phyloP scores from a whole-genome alignment of 805 yeast genomes.

The Suhomyces emberorum region DNA sequence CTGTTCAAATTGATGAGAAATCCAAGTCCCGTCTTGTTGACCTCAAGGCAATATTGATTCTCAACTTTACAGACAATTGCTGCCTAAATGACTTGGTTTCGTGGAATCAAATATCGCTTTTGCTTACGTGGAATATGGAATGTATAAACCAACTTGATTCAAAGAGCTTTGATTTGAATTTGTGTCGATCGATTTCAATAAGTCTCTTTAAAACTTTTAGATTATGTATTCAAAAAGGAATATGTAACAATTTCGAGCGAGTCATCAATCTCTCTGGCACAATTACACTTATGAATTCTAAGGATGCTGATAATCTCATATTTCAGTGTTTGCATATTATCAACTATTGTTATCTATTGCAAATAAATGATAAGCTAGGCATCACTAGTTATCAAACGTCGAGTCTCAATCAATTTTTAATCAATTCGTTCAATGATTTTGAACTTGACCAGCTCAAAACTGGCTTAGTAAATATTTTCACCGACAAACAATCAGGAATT shows the following conservation, averaged over 20 bases:
- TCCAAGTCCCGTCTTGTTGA: conserved; percentile 8
- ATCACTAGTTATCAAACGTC: conserved; percentile 12
- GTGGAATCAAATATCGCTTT: conserved; percentile 25
- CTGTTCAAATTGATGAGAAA: conserved; percentile 1
- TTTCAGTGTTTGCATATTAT: conserved; percentile 25
- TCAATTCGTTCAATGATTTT: conserved; percentile 16
- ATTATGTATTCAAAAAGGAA: conserved; percentile 19
- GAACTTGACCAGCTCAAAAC: conserved; percentile 19
- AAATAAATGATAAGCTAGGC: conserved; percentile 5
- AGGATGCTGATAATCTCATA: too few relatives aligned
- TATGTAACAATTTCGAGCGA: conserved; percentile 18
- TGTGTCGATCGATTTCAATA: conserved; percentile 12
- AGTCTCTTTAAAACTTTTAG: conserved; percentile 23
- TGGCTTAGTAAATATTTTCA: conserved; percentile 1
- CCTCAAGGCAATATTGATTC: conserved; percentile 28
- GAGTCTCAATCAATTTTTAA: conserved; percentile 7
- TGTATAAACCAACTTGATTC: too few relatives aligned
- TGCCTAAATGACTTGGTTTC: conserved; percentile 20
- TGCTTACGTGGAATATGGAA: conserved; percentile 25
- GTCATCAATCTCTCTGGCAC: conserved; percentile 15
- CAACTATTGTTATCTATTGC: conserved; percentile 14
- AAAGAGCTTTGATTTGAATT: too few relatives aligned
- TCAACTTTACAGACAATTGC: conserved; percentile 29
- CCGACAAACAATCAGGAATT: conserved; percentile 3
- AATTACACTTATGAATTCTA: too few relatives aligned